Evolutionary conservation across 768 basidiomycete species (phyloP).

Genomic region (Boletus rufocinnamomeus): DNA sequence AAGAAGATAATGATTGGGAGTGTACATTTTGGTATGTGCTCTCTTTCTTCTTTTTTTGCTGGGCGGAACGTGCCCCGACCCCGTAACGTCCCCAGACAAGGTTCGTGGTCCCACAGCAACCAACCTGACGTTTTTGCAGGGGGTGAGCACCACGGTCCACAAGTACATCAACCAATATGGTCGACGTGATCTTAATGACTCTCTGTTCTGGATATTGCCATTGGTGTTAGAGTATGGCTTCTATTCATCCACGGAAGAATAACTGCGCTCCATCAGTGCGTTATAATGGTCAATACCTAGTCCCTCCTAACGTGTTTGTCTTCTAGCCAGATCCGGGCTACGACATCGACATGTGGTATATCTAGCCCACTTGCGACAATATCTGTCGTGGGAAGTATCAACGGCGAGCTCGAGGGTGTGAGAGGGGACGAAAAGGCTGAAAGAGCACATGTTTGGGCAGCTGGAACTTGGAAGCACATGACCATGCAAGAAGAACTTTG

Average conservation of each 20-base stretch:
- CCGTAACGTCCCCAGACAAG: too few species aligned
- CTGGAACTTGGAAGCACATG: conserved; percentile 81
- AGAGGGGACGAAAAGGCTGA: conserved; percentile 65
- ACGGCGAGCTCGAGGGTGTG: conserved; percentile 60
- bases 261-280: conserved; percentile 69
- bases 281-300: not conserved
- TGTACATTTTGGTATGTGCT: too few species aligned
- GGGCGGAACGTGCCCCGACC: too few species aligned
- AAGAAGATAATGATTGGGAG: too few species aligned
- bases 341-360: conserved; percentile 89
- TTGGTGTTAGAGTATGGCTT: conserved; percentile 80
- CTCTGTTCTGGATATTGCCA: conserved; percentile 82
- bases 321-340: conserved; percentile 80
- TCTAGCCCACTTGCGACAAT: conserved; percentile 97
- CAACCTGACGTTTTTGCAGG: too few species aligned
- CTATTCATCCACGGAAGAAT: conserved; percentile 90
- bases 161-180: too few species aligned
- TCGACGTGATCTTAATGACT: conserved; percentile 73
- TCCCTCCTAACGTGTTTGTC: conserved; percentile 6
- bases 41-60: too few species aligned
- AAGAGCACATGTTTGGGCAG: conserved; percentile 76
- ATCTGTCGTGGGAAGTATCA: conserved; percentile 93
- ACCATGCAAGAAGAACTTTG: conserved; percentile 73
- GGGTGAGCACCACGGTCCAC: too few species aligned
- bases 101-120: too few species aligned